These are phyloP conservation scores for Endothia cerciana DNA, from an alignment of 2,329 filamentous ascomycete genomes.

Conservation along the genomic window DNA sequence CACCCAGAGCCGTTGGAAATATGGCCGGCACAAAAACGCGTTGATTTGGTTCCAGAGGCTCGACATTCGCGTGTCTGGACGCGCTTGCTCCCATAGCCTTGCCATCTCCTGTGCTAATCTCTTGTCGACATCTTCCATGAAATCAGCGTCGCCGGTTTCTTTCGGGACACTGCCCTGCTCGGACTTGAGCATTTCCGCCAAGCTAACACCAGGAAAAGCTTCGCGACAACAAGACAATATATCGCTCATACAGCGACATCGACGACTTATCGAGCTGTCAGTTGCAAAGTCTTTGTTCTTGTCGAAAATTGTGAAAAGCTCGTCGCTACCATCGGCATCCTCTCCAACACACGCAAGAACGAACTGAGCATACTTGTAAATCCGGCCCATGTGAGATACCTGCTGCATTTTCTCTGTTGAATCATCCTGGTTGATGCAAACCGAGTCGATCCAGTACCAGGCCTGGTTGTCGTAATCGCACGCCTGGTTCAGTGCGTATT, in stretches of 20 bases:
- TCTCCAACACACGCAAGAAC: constrained; percentile 14
- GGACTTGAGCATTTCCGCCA: no score
- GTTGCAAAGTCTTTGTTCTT: not conserved
- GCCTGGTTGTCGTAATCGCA: not conserved
- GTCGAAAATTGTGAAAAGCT: not conserved
- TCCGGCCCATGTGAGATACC: constrained; percentile 13
- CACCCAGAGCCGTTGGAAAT: constrained; percentile 10
- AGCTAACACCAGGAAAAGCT: no score
- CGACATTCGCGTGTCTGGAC: not conserved
- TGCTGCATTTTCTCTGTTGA: constrained; percentile 12
- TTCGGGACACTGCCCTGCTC: no score
- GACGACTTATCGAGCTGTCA: not conserved
- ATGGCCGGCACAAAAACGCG: not conserved
- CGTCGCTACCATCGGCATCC: not conserved
- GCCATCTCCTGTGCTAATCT: not conserved
- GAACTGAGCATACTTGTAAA: not conserved
- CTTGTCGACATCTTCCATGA: not conserved
- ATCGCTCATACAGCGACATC: no score
- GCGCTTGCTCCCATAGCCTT: no score
- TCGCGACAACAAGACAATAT: no score
- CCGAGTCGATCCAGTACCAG: constrained; percentile 19
- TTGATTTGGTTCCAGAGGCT: not conserved
- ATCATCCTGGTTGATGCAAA: constrained; percentile 18
- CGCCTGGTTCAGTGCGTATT: constrained; percentile 8
- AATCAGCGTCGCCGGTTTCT: not conserved